Base-by-base conservation (phyloP, 768 basidiomycete genomes). In the Termitomyces sp. region DNA sequence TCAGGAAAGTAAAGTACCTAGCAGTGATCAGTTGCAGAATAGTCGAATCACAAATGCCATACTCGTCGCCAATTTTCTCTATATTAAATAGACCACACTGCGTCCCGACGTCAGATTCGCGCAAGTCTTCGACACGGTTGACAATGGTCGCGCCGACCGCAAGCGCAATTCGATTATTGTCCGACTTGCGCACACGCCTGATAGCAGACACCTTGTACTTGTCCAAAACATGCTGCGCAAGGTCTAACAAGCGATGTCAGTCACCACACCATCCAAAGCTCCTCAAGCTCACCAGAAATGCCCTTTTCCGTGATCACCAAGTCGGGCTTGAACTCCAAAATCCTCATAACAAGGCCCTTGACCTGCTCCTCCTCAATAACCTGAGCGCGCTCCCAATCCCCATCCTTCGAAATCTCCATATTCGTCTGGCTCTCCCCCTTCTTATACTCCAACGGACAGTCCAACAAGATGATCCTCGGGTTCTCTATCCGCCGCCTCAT, bases 351-450 rank as follows among this genome's bases (percentile, higher is more conserved):
- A 74, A 96, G 82, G 22, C 77, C 68, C 77, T 94, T 93, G 66
- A 98, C 87, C 71, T 98, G 95, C 73, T 98, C 93, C 74, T 99
- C 97, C 77, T 98, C 97, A 58, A 98, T 91, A 69, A 90, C 85
- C 72, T 95, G 89, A 26, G 93, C 89, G 48, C 92, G 76, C 54
- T 88, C 86, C 92, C 94, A 99, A 69, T 99, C 95, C 20, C 80
- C 79, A 76, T 95, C 95, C 73, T 92, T 93, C 45, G 87, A 87
- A 63, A 98, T 94, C 75, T 98, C 96, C 81, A 98, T 98, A 70
- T 98, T 97, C 59, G 97, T 98, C 74, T 99, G 97, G 56, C 82
- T 86, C 77, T 98, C 97, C 28, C 96, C 96, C 79, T 98, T 98
- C 77, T 98, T 99, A 77, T 99, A 98, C 76, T 98, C 96, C 56